Evolutionary conservation across 345 rosid species (phyloP), one percentile per base, ranked within the genome.

Genomic region (Mallotus nudiflorus): DNA sequence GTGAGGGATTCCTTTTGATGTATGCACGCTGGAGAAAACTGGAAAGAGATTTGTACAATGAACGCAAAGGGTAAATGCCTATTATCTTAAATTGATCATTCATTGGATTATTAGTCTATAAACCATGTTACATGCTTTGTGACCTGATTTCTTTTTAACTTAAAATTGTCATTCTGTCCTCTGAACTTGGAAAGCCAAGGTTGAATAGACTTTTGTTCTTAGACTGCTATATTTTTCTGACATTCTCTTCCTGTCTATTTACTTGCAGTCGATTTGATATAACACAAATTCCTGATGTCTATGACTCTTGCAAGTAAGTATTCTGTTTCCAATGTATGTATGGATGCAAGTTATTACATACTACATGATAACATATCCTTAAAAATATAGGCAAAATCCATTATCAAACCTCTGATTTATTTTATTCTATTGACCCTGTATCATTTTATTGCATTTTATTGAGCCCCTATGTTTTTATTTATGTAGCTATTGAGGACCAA

Each of bases 251-350:
- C 35, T 33, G 13, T 76, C 73, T 59, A 65, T 74, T 83, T 69
- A 40, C 57, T 39, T 88, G 88, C 89, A 95, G 99, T 50, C 92
- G 96, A 66, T 96, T 88, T 82, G 98, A 96, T 75, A 84, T 92
- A 72, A 92, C 99, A 3, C 99, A 96, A 80, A 92, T 96, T 82
- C 98, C 99, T 51, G 99, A 96, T 84, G 91, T 96, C 79, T 96
- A 96, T 62, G 99, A 96, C 87, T 96, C 99, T 20, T 92, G 97
- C 99, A 96, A 96, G 99, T 95, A 86, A 90, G 99, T 82, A 52
- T 67, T 48, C 56, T 72, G 29, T 67, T 77, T 51, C 71, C 58
- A 62, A 19, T 45, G 10, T 44, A 20, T 66, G 64, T 10, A 15
- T 33, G 49, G 48, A 22, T 63, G 55, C 48, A 18, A 48, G 56